These are phyloP conservation scores for Russula dissimulans DNA, from an alignment of 768 basidiomycete genomes.

Conservation along the genomic window DNA sequence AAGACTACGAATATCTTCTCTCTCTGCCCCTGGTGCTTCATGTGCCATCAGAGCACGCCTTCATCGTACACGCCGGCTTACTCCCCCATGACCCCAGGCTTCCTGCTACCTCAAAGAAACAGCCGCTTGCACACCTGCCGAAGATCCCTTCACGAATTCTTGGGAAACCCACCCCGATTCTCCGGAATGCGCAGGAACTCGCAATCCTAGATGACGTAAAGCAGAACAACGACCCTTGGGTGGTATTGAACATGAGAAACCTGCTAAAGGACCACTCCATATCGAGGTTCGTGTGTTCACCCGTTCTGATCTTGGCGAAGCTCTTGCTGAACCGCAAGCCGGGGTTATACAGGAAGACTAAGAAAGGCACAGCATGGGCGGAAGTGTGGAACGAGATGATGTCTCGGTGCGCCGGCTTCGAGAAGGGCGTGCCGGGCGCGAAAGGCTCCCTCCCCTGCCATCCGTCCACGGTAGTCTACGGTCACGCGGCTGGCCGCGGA, in stretches of 20 bases:
- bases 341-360: slow-evolving; percentile 21
- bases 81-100: slow-evolving; percentile 61
- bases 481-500: slow-evolving; percentile 72
- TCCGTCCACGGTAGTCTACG: slow-evolving; percentile 77
- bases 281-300: slow-evolving; percentile 26
- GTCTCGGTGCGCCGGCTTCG: slow-evolving; percentile 45
- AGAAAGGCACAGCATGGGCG: slow-evolving; percentile 63
- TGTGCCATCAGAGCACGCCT: slow-evolving; percentile 62
- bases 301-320: neutral
- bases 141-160: neutral
- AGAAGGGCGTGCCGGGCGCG: slow-evolving; percentile 19
- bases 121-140: slow-evolving; percentile 46
- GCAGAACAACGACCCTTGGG: slow-evolving; percentile 74
- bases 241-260: slow-evolving; percentile 60
- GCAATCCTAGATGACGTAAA: slow-evolving; percentile 58
- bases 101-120: slow-evolving; percentile 39
- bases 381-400: slow-evolving; percentile 66
- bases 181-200: slow-evolving; percentile 57
- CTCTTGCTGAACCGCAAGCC: neutral
- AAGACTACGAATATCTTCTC: slow-evolving; percentile 63
- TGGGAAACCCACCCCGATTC: slow-evolving; percentile 14
- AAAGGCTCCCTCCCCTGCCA: slow-evolving; percentile 44
- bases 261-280: slow-evolving; percentile 33
- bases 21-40: slow-evolving; percentile 69
- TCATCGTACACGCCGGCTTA: slow-evolving; percentile 78